These are phyloP conservation scores for Cercospora brassicicola DNA, from an alignment of 2,329 filamentous ascomycete genomes.

Conservation along the genomic window DNA sequence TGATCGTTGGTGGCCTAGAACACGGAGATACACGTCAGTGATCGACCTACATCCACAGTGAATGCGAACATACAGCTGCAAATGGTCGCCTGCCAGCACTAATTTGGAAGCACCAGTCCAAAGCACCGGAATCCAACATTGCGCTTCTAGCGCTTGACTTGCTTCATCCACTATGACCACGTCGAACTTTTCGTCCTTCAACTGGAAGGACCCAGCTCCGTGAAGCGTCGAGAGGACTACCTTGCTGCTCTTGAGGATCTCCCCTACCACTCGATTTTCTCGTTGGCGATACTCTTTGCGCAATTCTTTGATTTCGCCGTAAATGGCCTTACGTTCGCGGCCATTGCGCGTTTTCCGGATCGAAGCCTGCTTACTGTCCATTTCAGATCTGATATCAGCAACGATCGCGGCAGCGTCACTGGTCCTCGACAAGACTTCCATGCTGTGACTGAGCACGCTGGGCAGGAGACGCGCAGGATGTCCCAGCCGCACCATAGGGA, in stretches of 20 bases:
- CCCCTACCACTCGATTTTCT: conserved; percentile 76
- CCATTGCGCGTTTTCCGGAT: conserved; percentile 84
- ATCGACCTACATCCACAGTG: conserved; percentile 48
- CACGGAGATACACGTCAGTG: conserved; percentile 1
- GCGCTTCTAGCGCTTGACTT: conserved; percentile 90
- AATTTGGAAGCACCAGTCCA: conserved; percentile 68
- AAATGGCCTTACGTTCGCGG: conserved; percentile 76
- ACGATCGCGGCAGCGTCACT: conserved; percentile 89
- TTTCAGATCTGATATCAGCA: conserved; percentile 83
- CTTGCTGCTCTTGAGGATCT: conserved; percentile 72
- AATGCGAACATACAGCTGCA: conserved; percentile 61
- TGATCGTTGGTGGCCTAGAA: conserved; percentile 70
- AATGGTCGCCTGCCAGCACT: conserved; percentile 87
- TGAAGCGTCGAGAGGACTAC: conserved; percentile 92
- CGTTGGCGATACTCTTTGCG: conserved; percentile 80
- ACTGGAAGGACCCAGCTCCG: conserved; percentile 81
- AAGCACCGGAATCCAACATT: conserved; percentile 92
- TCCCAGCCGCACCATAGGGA: conserved; percentile 84
- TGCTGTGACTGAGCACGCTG: conserved; percentile 81
- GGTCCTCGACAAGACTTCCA: conserved; percentile 86
- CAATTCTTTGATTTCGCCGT: conserved; percentile 78
- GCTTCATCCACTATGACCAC: conserved; percentile 95
- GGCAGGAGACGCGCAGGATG: conserved; percentile 89
- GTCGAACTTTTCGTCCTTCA: conserved; percentile 79
- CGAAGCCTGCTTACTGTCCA: conserved; percentile 86